These are phyloP conservation scores for Dactylellina cionopaga DNA, from an alignment of 2,329 filamentous ascomycete species.

Conservation along the genomic window DNA sequence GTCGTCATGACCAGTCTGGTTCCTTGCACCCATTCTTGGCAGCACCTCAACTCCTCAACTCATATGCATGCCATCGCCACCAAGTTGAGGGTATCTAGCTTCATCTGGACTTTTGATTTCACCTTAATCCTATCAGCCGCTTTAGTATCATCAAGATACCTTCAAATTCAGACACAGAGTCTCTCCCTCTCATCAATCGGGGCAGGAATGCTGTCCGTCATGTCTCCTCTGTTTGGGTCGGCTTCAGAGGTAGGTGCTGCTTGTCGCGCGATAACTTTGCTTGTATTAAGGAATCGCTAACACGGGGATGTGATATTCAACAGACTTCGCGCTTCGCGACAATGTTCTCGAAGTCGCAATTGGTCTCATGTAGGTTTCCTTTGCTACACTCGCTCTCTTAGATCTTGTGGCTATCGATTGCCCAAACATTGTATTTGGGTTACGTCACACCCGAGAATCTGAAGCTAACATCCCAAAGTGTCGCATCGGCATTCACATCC, in stretches of 20 bases:
- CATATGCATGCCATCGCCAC: too few species aligned
- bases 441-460: slow-evolving; percentile 5
- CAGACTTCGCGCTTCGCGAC: slow-evolving; percentile 77
- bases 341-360: slow-evolving; percentile 81
- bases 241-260: slow-evolving; percentile 28
- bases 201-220: slow-evolving; percentile 34
- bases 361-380: slow-evolving; percentile 72
- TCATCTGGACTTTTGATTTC: slow-evolving; percentile 35
- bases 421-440: slow-evolving; percentile 13
- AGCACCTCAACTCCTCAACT: not conserved
- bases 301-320: too few species aligned
- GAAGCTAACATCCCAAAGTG: slow-evolving; percentile 61
- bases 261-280: not conserved
- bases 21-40: slow-evolving; percentile 1
- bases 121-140: not conserved
- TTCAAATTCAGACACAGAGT: slow-evolving; percentile 21
- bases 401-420: not conserved
- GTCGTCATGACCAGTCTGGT: not conserved
- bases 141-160: slow-evolving; percentile 9
- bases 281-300: too few species aligned
- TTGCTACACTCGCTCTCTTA: not conserved
- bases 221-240: slow-evolving; percentile 32
- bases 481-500: slow-evolving; percentile 76
- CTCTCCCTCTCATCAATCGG: slow-evolving; percentile 29
- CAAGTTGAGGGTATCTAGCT: too few species aligned